Evolutionary conservation across 1,284 basidiomycete species (phyloP), one percentile per base, ranked within the genome.

Genomic region (Fistulinella cinereoalba): DNA sequence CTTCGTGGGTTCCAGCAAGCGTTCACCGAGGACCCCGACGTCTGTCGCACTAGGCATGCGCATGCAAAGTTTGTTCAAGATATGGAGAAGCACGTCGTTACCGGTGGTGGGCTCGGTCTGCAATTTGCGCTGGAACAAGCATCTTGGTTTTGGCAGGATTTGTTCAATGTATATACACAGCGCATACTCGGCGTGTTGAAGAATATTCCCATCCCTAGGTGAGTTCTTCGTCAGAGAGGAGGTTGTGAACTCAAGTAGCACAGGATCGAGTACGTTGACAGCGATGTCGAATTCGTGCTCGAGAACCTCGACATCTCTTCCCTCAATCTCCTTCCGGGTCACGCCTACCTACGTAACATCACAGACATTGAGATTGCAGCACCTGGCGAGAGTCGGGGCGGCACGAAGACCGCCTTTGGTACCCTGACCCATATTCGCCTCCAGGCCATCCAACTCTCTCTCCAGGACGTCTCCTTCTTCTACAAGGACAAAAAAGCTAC

Each of bases 61-160:
- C 79, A 81, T 46, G 51, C 60, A 0, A 69, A 69, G 50, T 66
- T 85, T 12, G 71, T 68, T 1, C 51, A 58, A 6, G 78, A 80
- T 38, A 37, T 83, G 15, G 73, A 78, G 54, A 55, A 64, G n/a
- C 56, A 77, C 15, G 52, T 73, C 7, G 68, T 71, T 19, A 66
- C 68, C 0, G 66, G 71, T 0, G 52, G 48, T 1, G 37, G 44
- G 33, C 49, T 62, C 0, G 74, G 75, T 12, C 44, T 81, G 38
- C 72, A 81, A 54, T 69, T 72, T 10, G 71, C 74, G 3, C 58
- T 80, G 54, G 80, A 83, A 39, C 73, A 80, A 37, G 74, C 75
- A 4, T 75, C 79, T 1, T 86, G 84, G 84, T 76, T 87, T 66
- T 85, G 81, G 81, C 76, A 82, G 60, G 85, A 87, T 44, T 43